These are phyloP conservation scores for Colletotrichum shisoi DNA, from an alignment of 2,329 filamentous ascomycete genomes.

Conservation along the genomic window DNA sequence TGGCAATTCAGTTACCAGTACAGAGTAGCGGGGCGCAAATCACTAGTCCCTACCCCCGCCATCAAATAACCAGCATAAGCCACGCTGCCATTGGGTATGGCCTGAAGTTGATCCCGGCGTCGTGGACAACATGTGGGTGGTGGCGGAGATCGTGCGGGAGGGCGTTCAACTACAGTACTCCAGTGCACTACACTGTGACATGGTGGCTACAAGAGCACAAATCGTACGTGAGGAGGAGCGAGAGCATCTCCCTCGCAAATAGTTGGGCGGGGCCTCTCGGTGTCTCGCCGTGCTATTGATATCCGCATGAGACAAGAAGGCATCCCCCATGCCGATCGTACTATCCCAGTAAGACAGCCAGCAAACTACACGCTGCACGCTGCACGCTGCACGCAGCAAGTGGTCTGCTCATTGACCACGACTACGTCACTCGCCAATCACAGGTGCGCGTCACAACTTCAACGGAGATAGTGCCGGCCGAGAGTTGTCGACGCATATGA, in stretches of 20 bases:
- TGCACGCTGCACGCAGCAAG: background rate
- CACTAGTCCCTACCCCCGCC: background rate
- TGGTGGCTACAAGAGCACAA: background rate
- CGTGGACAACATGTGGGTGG: background rate
- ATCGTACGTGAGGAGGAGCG: background rate
- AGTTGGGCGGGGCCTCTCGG: background rate
- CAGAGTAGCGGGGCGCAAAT: conserved; percentile 29
- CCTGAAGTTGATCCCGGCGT: background rate
- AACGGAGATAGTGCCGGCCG: background rate
- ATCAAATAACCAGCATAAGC: background rate
- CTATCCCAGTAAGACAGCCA: conserved; percentile 19
- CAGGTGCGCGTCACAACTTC: background rate
- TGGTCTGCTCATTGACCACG: conserved; percentile 4
- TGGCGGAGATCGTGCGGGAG: conserved; percentile 1
- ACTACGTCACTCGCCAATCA: background rate
- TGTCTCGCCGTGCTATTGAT: conserved; percentile 8
- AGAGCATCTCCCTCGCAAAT: conserved; percentile 12
- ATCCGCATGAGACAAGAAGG: conserved; percentile 10
- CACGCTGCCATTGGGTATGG: background rate
- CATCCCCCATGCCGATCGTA: conserved; percentile 14
- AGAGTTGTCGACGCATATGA: background rate
- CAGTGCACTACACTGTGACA: background rate
- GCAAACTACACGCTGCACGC: background rate
- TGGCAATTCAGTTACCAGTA: conserved; percentile 14
- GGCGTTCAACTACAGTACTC: background rate